These are phyloP conservation scores for Trichocladium antarcticum DNA, from an alignment of 495 filamentous ascomycete species.

Conservation along the genomic window DNA sequence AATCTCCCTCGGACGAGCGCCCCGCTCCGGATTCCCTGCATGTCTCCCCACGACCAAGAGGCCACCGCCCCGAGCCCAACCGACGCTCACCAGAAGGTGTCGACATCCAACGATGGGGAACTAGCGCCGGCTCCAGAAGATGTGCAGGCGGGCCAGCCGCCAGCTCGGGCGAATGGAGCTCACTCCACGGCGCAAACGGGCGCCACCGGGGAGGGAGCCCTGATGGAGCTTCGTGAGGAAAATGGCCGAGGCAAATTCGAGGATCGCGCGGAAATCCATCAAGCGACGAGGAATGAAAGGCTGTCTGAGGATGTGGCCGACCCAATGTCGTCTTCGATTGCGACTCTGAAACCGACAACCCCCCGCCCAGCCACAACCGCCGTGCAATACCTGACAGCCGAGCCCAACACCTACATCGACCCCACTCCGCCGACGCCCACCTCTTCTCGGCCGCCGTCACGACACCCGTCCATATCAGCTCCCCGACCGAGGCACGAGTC, in stretches of 20 bases:
- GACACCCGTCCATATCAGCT: constrained; percentile 37
- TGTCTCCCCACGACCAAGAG: constrained; percentile 25
- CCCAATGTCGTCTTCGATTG: constrained; percentile 42
- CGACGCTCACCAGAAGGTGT: constrained; percentile 13
- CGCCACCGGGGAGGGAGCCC: constrained; percentile 8
- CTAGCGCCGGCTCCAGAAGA: constrained; percentile 5
- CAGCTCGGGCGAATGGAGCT: neutral
- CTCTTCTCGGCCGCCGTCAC: constrained; percentile 38
- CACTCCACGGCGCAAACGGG: neutral
- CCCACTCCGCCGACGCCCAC: constrained; percentile 51
- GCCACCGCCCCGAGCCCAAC: constrained; percentile 13
- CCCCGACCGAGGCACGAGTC: constrained; percentile 25
- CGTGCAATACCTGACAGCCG: constrained; percentile 34
- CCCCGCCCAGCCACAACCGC: constrained; percentile 20
- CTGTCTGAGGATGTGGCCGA: constrained; percentile 22
- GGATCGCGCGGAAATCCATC: neutral
- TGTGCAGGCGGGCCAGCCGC: neutral
- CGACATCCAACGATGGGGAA: constrained; percentile 3
- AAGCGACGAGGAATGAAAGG: constrained; percentile 3
- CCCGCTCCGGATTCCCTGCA: constrained; percentile 16
- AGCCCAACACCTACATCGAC: constrained; percentile 46
- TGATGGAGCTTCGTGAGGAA: constrained; percentile 7
- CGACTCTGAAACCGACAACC: constrained; percentile 40
- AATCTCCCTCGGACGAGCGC: neutral
- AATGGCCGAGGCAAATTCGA: neutral